Evolutionary conservation across 179 eudicot genomes (phyloP).

Genomic region (Silene vulgaris): DNA sequence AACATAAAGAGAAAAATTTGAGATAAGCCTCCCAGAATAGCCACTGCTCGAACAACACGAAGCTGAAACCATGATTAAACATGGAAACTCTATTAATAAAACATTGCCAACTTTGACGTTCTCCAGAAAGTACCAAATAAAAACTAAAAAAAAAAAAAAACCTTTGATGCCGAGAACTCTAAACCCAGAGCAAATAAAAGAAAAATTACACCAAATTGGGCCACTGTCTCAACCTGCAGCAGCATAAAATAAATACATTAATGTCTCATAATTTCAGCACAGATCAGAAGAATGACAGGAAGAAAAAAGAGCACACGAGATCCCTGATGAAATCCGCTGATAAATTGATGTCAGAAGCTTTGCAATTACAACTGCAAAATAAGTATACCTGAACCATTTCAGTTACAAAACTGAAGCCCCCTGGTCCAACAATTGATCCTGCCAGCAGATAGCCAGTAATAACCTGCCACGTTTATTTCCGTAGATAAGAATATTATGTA

Average conservation of each 20-base stretch:
- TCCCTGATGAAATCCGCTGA: background rate
- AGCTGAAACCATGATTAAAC: slow-evolving; percentile 41
- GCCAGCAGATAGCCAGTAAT: slow-evolving; percentile 99
- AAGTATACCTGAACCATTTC: slow-evolving; percentile 93
- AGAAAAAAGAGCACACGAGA: background rate
- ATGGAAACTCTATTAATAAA: slow-evolving; percentile 7
- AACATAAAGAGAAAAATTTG: slow-evolving; percentile 78
- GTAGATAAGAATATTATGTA: background rate
- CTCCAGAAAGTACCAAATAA: background rate
- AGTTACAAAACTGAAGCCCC: slow-evolving; percentile 79
- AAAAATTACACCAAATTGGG: slow-evolving; percentile 97
- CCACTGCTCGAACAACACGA: slow-evolving; percentile 93
- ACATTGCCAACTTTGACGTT: background rate
- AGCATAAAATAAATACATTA: slow-evolving; percentile 9
- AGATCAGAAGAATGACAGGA: background rate
- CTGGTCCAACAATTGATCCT: slow-evolving; percentile 93
- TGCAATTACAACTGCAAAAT: slow-evolving; percentile 2
- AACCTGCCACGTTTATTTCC: slow-evolving; percentile 40
- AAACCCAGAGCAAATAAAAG: slow-evolving; percentile 96
- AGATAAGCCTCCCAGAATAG: slow-evolving; percentile 88
- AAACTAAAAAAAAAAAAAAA: background rate
- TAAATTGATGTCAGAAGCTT: background rate
- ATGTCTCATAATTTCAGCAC: background rate
- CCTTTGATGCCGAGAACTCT: slow-evolving; percentile 93
- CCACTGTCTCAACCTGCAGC: slow-evolving; percentile 92